Conservation (phyloP, 805 yeast genomes). For the Brettanomyces anomalus region DNA sequence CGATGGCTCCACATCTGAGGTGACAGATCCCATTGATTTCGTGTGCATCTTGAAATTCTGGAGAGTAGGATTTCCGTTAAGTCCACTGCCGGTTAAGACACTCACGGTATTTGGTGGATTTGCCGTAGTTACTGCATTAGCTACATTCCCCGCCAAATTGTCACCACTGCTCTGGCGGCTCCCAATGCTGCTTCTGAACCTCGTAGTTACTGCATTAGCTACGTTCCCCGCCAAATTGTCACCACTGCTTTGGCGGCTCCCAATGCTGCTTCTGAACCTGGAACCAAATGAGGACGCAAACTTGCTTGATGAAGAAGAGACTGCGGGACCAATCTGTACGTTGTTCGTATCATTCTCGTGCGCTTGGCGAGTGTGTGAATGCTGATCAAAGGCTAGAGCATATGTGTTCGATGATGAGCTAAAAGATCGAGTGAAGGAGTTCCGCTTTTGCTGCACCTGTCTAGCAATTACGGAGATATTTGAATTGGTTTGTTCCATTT, state of each 20-base stretch:
- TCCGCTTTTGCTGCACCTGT: slow-evolving; percentile 22
- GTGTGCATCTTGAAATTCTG: slow-evolving; percentile 18
- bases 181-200: slow-evolving; percentile 23
- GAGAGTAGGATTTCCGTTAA: slow-evolving; percentile 14
- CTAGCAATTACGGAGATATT: slow-evolving; percentile 43
- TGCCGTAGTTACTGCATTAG: too few relatives aligned
- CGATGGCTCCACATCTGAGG: slow-evolving; percentile 19
- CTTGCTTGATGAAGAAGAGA: slow-evolving; percentile 35
- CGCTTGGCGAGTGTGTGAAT: too few relatives aligned
- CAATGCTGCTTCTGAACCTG: slow-evolving; percentile 25
- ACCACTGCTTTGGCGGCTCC: slow-evolving; percentile 21
- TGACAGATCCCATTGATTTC: slow-evolving; percentile 13
- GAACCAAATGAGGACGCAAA: slow-evolving; percentile 70
- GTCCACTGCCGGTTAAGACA: too few relatives aligned
- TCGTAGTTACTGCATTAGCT: too few relatives aligned
- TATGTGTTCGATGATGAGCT: slow-evolving; percentile 22
- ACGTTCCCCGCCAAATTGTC: slow-evolving; percentile 21
- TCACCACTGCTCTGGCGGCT: slow-evolving; percentile 24
- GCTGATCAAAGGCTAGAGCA: too few relatives aligned
- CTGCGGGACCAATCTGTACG: slow-evolving; percentile 2
- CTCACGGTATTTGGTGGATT: slow-evolving; percentile 10
- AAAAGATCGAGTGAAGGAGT: slow-evolving; percentile 33
- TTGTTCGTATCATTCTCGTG: slow-evolving; percentile 18
- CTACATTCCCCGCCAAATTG: slow-evolving; percentile 16
- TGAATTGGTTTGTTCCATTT: too few relatives aligned